Conservation (phyloP, 2,329 filamentous ascomycete species). For the Fusarium pseudonygamai region DNA sequence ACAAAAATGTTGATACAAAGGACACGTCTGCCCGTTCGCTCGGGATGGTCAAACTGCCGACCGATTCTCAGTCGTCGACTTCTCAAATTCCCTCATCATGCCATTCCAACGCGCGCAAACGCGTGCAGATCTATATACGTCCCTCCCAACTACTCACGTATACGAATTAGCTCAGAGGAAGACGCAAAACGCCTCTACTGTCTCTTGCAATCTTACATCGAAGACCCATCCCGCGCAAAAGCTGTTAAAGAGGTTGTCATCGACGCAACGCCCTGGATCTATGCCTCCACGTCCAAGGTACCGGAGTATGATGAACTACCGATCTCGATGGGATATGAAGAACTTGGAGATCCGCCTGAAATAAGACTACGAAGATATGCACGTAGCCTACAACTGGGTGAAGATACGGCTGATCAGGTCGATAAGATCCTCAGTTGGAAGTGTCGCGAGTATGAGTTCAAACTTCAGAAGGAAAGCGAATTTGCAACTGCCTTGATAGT, state of each 20-base stretch:
- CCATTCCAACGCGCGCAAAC: neutral
- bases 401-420: neutral
- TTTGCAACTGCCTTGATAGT: neutral
- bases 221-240: neutral
- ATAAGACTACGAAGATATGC: neutral
- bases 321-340: neutral
- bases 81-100: neutral
- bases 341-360: rapidly evolving
- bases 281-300: rapidly evolving
- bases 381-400: rapidly evolving
- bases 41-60: neutral
- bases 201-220: neutral
- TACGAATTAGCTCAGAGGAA: neutral
- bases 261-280: neutral
- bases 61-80: neutral
- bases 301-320: neutral
- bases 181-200: neutral
- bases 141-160: neutral
- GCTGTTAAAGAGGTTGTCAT: neutral
- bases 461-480: neutral
- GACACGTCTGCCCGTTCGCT: rapidly evolving
- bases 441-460: rapidly evolving
- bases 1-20: neutral
- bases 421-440: neutral
- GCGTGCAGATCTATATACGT: neutral